Percentiles rank a stretch among this genome's conserved stretches.
Conservation (phyloP, 306 rosid species). For the Quercus dentata region DNA sequence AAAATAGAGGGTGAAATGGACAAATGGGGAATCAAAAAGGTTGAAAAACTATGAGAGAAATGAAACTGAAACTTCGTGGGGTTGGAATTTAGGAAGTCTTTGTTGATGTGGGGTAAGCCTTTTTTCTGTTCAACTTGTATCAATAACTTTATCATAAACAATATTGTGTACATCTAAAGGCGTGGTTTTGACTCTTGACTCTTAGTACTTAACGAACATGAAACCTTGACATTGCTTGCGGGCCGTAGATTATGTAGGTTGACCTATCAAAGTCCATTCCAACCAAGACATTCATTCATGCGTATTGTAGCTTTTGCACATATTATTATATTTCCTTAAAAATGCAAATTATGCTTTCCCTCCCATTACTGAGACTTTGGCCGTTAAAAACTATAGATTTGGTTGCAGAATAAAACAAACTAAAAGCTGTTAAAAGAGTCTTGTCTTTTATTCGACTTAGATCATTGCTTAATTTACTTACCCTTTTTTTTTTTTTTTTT, state of each 20-base stretch:
- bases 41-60: background rate
- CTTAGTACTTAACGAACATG: background rate
- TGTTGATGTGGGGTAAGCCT: background rate
- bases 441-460: too few relatives aligned
- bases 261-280: background rate
- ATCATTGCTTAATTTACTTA: too few relatives aligned
- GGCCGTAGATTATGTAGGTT: background rate
- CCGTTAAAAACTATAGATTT: too few relatives aligned
- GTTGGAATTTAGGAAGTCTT: conserved; percentile 5
- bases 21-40: background rate
- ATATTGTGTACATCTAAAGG: background rate
- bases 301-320: too few relatives aligned
- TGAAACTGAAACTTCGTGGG: conserved; percentile 10
- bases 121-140: background rate
- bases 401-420: too few relatives aligned
- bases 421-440: too few relatives aligned
- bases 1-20: background rate
- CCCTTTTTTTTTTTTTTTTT: too few relatives aligned
- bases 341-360: too few relatives aligned
- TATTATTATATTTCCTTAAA: too few relatives aligned
- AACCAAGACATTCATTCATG: too few relatives aligned
- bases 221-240: background rate
- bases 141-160: background rate
- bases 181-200: conserved; percentile 15
- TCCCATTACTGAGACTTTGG: too few relatives aligned